Conservation (phyloP, 805 yeast genomes). For the Pachysolen tannophilus region DNA sequence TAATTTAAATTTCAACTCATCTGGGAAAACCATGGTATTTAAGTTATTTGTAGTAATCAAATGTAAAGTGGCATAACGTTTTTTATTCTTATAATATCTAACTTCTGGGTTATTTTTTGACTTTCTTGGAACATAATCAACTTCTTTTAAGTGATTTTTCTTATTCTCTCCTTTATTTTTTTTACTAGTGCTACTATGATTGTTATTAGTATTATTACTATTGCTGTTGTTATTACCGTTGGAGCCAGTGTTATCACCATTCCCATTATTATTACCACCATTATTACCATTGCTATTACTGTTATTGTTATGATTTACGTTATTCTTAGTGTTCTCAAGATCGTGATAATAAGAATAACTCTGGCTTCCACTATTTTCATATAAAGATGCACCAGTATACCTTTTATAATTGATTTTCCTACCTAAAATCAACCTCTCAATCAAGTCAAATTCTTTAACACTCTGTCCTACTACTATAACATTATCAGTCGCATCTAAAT, state of each 20-base stretch:
- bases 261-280: background rate
- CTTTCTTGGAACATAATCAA: constrained; percentile 22
- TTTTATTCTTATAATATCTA: constrained; percentile 12
- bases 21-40: constrained; percentile 22
- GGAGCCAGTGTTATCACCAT: background rate
- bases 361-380: constrained; percentile 30
- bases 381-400: constrained; percentile 56
- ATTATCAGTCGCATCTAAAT: constrained; percentile 20
- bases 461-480: constrained; percentile 47
- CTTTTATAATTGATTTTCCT: constrained; percentile 57
- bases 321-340: constrained; percentile 1
- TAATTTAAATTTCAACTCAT: constrained; percentile 29
- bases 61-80: constrained; percentile 24
- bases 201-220: constrained; percentile 3
- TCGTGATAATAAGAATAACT: constrained; percentile 22
- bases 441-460: constrained; percentile 64
- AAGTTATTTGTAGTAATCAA: constrained; percentile 39
- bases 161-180: too few relatives aligned
- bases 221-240: constrained; percentile 1
- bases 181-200: too few relatives aligned
- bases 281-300: background rate
- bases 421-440: constrained; percentile 77
- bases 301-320: background rate
- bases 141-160: too few relatives aligned
- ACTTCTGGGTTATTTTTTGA: constrained; percentile 23